Evolutionary conservation across 163 green algal species (phyloP), one percentile per base, ranked within the genome.

Genomic region (Chlamydomonas reinhardtii): DNA sequence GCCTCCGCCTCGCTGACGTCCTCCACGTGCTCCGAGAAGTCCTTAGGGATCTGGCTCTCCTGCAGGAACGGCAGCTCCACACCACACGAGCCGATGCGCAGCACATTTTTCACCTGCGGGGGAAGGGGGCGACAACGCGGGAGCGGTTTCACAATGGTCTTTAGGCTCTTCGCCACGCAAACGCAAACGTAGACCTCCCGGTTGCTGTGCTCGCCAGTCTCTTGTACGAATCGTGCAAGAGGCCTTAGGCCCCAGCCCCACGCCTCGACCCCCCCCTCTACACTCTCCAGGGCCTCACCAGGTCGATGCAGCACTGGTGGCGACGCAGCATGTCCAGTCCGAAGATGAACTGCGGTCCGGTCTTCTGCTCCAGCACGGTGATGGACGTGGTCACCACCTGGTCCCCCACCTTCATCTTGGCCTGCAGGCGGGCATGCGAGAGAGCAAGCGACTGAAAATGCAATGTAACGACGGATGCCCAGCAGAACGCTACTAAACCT

Each of bases 321-420:
- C 96, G 90, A 52, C 95, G 93, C 54, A 99, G 91, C 92, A 98
- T 99, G 91, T 99, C 98, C 54, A 99, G 92, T 0, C 98, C 98
- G 88, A 99, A 99, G 54, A 99, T 94, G 91, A 99, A 99, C 68
- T 98, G 95, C 75, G 98, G 96, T 12, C 95, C 94, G 24, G 94
- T 87, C 71, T 95, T 91, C 82, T 98, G 92, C 91, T 98, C 98
- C 85, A 99, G 90, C 27, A 99, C 93, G 0, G 94, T 98, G 91
- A 99, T 97, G 76, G 93, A 92, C 66, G 92, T 94, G 31, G 95
- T 92, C 37, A 99, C 92, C 84, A 95, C 93, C 61, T 97, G 84
- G 29, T 82, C 87, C 94, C 82, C 91, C 34, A 97, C 94, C 87
- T 97, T 98, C 17, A 98, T 79, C 27, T 94, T 95, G 27, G 93